Evolutionary conservation across 371 early-diverging fungal species (phyloP), one percentile per base, ranked within the genome.

Genomic region (Rhizopus stolonifer): DNA sequence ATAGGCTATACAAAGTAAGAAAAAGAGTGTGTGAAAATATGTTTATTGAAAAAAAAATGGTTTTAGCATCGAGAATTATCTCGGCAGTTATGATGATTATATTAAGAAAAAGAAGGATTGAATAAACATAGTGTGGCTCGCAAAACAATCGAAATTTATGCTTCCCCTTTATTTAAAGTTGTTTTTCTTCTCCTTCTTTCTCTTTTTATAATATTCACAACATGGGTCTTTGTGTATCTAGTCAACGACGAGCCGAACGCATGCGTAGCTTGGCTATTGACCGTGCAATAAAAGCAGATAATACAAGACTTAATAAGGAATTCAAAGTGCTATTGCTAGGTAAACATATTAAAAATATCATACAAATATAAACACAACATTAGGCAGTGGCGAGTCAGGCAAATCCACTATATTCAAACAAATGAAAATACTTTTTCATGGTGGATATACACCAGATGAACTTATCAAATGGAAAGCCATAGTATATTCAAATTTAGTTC

Each of bases 331-430:
- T 89, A 29, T 59, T 90, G 14, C 54, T 88, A 65, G 91, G 89
- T 84, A 81, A 57, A 10, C 31, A 29, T 29, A 29, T 10, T 7
- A 29, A 29, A 29, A 29, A 4, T 6, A 8, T 47, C 11, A 42
- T 15, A 24, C n/a, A n/a, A n/a, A n/a, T n/a, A n/a, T n/a, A n/a
- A n/a, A n/a, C n/a, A n/a, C n/a, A 14, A 34, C n/a, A 21, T 11
- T 39, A 74, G 90, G 94, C 13, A 88, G 89, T 61, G 94, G 93
- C 47, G 95, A 94, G 70, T 91, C 91, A 25, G 95, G 95, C 49
- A 93, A 93, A 70, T 88, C 90, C 31, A 95, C 95, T 24, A 88
- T 95, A 49, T 86, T 93, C 26, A 95, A 95, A 54, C 94, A 95
- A 68, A 92, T 95, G 91, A 92, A 91, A 62, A 87, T 96, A 58